These are phyloP conservation scores for Malassezia sp. DNA, from an alignment of 1,284 basidiomycete species.

Conservation along the genomic window DNA sequence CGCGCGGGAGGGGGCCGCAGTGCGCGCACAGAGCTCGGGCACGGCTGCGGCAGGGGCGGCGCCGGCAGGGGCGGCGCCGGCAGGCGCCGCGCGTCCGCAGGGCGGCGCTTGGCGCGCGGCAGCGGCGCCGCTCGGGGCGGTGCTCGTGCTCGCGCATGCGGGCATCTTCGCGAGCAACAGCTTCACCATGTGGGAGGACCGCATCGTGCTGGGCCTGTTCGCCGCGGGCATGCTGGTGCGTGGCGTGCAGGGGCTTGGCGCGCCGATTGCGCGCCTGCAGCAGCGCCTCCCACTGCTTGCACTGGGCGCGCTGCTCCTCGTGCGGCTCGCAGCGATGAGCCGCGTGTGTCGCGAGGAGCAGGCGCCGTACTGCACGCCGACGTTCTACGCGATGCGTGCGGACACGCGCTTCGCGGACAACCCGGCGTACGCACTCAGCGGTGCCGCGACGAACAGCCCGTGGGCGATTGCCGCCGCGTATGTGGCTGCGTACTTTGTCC, in stretches of 20 bases:
- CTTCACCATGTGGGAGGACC: conserved; percentile 91
- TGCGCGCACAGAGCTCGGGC: neutral
- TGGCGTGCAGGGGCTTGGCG: conserved; percentile 13
- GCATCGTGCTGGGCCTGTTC: conserved; percentile 55
- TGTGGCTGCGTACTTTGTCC: conserved; percentile 21
- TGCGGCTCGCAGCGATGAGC: conserved; percentile 65
- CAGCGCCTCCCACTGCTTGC: conserved; percentile 64
- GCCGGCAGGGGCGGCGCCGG: neutral
- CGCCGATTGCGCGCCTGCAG: conserved; percentile 54
- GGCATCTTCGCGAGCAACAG: conserved; percentile 57
- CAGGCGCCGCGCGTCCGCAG: neutral
- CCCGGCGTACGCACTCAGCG: conserved; percentile 14
- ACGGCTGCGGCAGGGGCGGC: neutral
- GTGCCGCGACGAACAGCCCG: conserved; percentile 24
- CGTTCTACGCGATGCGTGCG: conserved; percentile 48
- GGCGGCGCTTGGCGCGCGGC: neutral
- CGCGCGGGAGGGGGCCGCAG: neutral
- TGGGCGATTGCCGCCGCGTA: conserved; percentile 24
- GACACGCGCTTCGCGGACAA: conserved; percentile 16
- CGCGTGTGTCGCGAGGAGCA: conserved; percentile 89
- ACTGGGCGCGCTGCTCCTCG: conserved; percentile 57
- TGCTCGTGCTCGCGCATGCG: conserved; percentile 19
- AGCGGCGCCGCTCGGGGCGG: neutral
- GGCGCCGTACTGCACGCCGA: conserved; percentile 65
- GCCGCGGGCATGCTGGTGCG: conserved; percentile 16